Evolutionary conservation across 2,329 filamentous ascomycete genomes (phyloP).

Genomic region (Penicillium oxalicum): DNA sequence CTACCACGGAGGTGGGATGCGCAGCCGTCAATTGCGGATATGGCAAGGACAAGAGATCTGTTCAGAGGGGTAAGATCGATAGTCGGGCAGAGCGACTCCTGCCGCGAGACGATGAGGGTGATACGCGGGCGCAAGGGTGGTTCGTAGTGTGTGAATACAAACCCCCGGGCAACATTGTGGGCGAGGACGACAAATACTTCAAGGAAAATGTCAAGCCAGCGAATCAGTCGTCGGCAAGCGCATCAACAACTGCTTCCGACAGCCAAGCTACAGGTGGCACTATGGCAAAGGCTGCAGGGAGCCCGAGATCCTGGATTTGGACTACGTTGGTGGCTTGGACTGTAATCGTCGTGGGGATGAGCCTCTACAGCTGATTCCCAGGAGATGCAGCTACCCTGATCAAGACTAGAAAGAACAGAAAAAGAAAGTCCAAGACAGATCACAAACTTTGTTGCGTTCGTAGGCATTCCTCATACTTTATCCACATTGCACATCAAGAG

Average conservation of each 20-base stretch:
- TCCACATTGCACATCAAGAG: conserved; percentile 26
- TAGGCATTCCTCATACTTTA: conserved; percentile 27
- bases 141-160: conserved; percentile 66
- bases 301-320: conserved; percentile 3
- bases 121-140: conserved; percentile 47
- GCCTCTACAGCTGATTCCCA: conserved; percentile 10
- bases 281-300: neutral
- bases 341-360: conserved; percentile 11
- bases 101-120: conserved; percentile 7
- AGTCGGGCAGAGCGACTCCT: neutral
- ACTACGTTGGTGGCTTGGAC: conserved; percentile 9
- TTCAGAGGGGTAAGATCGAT: conserved; percentile 1
- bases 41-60: conserved; percentile 18
- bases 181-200: conserved; percentile 25
- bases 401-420: neutral
- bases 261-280: conserved; percentile 7
- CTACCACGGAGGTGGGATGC: conserved; percentile 56
- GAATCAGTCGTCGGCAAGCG: conserved; percentile 12
- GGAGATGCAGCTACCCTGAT: neutral
- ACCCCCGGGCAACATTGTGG: conserved; percentile 58
- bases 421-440: conserved; percentile 1
- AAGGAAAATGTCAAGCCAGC: conserved; percentile 24
- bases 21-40: conserved; percentile 41
- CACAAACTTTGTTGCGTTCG: conserved; percentile 14
- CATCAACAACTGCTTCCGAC: conserved; percentile 1